Conservation (phyloP, 345 rosid genomes). For the Gossypium australe region DNA sequence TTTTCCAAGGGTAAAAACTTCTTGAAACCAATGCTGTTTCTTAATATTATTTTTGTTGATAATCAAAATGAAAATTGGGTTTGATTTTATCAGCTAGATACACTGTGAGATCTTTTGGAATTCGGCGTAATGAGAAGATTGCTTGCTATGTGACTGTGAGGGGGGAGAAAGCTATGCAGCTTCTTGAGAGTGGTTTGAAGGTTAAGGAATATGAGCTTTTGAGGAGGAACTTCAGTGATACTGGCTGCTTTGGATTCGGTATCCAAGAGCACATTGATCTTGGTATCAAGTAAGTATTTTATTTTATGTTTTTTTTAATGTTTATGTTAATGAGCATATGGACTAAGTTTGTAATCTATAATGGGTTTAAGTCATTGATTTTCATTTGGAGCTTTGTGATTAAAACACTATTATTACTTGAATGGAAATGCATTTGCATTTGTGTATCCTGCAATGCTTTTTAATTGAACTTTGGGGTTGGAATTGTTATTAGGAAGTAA, state of each 20-base stretch:
- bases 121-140: conserved; percentile 44
- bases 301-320: not conserved
- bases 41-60: not conserved
- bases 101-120: conserved; percentile 95
- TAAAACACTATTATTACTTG: not conserved
- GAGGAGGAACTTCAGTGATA: conserved; percentile 92
- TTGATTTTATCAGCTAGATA: conserved; percentile 62
- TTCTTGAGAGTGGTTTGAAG: conserved; percentile 92
- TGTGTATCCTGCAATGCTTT: not conserved
- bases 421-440: not conserved
- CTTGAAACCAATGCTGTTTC: not conserved
- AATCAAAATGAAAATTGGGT: not conserved
- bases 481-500: not conserved
- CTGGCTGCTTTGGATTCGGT: conserved; percentile 95
- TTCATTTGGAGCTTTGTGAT: not conserved
- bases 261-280: conserved; percentile 99
- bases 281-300: conserved; percentile 71
- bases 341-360: not conserved
- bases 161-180: conserved; percentile 98
- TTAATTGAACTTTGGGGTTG: not conserved
- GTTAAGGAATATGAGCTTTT: conserved; percentile 93
- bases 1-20: conserved; percentile 68
- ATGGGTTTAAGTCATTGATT: not conserved
- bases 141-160: conserved; percentile 48
- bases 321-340: not conserved